These are phyloP conservation scores for Chlorella vulgaris DNA, from an alignment of 139 green algal genomes.

Conservation along the genomic window DNA sequence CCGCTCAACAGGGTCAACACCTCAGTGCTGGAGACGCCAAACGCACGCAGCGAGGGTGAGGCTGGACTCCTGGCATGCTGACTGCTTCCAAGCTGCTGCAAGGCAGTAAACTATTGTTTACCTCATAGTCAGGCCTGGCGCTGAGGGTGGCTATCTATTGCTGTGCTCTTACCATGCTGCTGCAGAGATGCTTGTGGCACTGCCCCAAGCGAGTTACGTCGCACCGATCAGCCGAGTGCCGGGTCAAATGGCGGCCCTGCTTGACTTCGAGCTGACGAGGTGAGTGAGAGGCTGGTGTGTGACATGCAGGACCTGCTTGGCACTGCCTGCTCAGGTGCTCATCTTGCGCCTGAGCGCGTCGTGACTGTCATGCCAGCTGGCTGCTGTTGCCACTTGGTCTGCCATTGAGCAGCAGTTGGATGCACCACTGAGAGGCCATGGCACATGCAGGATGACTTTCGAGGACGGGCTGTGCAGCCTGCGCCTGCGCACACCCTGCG, in stretches of 20 bases:
- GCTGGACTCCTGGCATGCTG: too few species aligned
- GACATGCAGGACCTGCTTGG: neutral
- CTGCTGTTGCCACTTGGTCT: too few species aligned
- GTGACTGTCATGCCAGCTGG: too few species aligned
- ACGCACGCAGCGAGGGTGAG: neutral
- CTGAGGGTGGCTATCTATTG: too few species aligned
- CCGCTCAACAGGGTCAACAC: neutral
- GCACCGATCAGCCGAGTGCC: neutral
- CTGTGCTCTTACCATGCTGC: too few species aligned
- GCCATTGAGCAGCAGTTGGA: too few species aligned
- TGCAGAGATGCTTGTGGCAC: constrained; percentile 14
- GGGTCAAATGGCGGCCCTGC: constrained; percentile 3
- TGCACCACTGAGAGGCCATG: neutral
- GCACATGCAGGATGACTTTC: neutral
- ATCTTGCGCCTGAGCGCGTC: neutral
- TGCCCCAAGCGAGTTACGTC: constrained; percentile 16
- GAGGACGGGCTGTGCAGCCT: neutral
- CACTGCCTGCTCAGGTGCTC: neutral
- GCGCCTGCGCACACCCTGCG: neutral
- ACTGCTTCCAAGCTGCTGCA: too few species aligned
- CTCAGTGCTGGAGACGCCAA: constrained; percentile 4
- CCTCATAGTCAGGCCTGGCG: too few species aligned
- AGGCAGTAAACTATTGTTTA: too few species aligned
- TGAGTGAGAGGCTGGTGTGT: neutral
- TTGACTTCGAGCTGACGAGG: constrained; percentile 13